These are phyloP conservation scores for Zea luxurians DNA, from an alignment of 176 grass and related monocot species.

Conservation along the genomic window DNA sequence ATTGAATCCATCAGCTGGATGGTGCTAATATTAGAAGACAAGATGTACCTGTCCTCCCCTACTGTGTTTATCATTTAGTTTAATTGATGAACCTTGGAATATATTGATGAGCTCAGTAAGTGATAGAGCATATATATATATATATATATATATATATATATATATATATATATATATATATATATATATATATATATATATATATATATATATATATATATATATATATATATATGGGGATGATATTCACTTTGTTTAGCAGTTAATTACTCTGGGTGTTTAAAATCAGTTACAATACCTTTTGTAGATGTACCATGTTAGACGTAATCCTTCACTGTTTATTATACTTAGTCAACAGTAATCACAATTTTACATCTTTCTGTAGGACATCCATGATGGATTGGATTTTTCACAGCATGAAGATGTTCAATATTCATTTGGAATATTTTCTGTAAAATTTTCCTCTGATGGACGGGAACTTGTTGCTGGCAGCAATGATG, in stretches of 20 bases:
- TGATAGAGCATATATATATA: background rate
- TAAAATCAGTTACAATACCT: background rate
- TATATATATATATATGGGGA: background rate
- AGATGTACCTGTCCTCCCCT: background rate
- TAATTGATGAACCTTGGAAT: background rate
- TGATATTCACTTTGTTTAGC: background rate
- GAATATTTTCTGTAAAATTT: conserved; percentile 89
- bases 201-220: conserved; percentile 5
- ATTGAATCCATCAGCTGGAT: background rate
- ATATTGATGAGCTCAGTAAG: background rate
- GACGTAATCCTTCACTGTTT: background rate
- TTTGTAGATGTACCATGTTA: background rate
- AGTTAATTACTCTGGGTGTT: background rate
- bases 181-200: background rate
- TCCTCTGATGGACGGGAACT: conserved; percentile 79
- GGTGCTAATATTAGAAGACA: conserved; percentile 1
- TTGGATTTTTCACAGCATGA: conserved; percentile 79
- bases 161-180: background rate
- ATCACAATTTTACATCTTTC: conserved; percentile 33
- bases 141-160: background rate
- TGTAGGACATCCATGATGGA: conserved; percentile 75
- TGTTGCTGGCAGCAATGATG: conserved; percentile 71
- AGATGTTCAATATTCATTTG: conserved; percentile 66
- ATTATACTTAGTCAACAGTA: background rate
- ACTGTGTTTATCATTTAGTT: background rate